These are phyloP conservation scores for Nyssa sinensis DNA, from an alignment of 148 eudicot species.

Conservation along the genomic window DNA sequence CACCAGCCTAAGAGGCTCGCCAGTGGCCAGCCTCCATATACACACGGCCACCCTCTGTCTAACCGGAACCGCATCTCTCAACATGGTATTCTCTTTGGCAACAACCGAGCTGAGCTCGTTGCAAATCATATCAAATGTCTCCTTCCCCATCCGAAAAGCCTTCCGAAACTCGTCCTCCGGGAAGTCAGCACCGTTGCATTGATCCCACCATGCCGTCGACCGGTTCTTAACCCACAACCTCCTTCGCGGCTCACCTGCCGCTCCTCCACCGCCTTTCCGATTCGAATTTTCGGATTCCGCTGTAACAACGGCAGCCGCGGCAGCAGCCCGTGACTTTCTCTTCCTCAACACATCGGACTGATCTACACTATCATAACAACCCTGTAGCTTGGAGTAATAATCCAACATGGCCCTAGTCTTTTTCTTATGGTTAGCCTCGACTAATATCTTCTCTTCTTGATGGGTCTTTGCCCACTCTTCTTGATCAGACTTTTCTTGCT, in stretches of 20 bases:
- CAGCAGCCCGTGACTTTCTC: conserved; percentile 34
- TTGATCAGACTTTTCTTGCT: conserved; percentile 49
- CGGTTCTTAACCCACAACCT: conserved; percentile 81
- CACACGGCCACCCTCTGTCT: conserved; percentile 88
- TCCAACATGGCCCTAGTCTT: conserved; percentile 43
- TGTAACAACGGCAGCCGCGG: conserved; percentile 23
- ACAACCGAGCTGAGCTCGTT: conserved; percentile 64
- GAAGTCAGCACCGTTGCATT: conserved; percentile 60
- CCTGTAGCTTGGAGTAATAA: conserved; percentile 38
- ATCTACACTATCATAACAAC: conserved; percentile 29
- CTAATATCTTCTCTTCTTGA: conserved; percentile 32
- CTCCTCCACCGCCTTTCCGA: no score
- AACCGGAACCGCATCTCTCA: conserved; percentile 82
- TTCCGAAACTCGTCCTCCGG: conserved; percentile 71
- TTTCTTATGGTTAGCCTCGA: conserved; percentile 45
- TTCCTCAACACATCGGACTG: conserved; percentile 30
- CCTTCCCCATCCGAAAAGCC: conserved; percentile 73
- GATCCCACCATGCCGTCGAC: conserved; percentile 91
- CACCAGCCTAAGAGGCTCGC: conserved; percentile 79
- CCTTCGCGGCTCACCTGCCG: conserved; percentile 40
- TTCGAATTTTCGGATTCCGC: conserved; percentile 19
- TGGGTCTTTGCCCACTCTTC: conserved; percentile 33
- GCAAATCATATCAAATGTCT: conserved; percentile 73
- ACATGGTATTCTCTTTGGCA: conserved; percentile 74
- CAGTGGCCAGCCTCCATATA: conserved; percentile 84